Evolutionary conservation across 2,329 filamentous ascomycete species (phyloP), one percentile per base, ranked within the genome.

Genomic region (Aspergillus ruber): DNA sequence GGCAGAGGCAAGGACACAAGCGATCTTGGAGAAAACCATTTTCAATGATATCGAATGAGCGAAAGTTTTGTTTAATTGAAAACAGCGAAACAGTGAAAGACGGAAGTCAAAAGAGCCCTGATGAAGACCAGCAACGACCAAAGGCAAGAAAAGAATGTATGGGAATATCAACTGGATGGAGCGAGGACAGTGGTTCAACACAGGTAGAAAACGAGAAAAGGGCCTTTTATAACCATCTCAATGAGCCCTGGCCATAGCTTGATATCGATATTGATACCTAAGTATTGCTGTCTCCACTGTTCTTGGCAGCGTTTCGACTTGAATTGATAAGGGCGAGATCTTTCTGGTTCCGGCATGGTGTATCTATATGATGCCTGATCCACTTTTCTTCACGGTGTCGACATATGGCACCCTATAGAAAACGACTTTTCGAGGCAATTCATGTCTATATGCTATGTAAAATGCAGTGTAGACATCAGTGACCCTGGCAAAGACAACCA

Each of bases 1-100:
- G 38, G 61, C 53, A 5, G 62, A 60, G 45, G 56, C 60, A 23
- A 69, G 54, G 33, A 64, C 17, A 8, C 54, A 47, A 44, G 56
- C 51, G 27, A 62, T 49, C 50, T 60, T 63, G 35, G 57, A 60
- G 43, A 61, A 42, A 33, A 54, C 17, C 62, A 65, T 65, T 35
- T 56, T n/a, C n/a, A n/a, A n/a, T n/a, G n/a, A n/a, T n/a, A n/a
- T 4, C 15, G 7, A 29, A 40, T 13, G 6, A 45, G 6, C 29
- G 17, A 29, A 27, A 39, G 40, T 13, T 9, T 12, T 29, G 25
- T 42, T 7, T 33, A 20, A 13, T 5, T 29, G 32, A 36, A 42
- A n/a, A 46, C 35, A 40, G 42, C 15, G 42, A 42, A n/a, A 46
- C 35, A 40, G 42, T 17, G 42, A 27, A 45, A 47, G 46, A 53